phyloP scores from a whole-genome alignment of 2,329 filamentous ascomycete genomes.

The Aureobasidium sp. region DNA sequence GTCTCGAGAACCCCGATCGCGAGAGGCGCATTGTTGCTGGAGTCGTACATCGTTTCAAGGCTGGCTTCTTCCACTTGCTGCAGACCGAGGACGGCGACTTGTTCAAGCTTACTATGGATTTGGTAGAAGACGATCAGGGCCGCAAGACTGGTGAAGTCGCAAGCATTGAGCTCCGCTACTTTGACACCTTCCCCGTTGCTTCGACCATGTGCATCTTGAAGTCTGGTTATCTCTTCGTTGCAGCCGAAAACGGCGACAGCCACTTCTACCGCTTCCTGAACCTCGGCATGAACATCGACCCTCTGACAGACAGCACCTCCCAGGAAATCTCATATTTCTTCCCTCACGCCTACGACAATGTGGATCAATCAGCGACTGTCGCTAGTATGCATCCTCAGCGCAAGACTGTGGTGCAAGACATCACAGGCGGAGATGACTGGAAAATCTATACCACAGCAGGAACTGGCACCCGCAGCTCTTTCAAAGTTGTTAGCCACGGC shows the following conservation, averaged over 20 bases:
- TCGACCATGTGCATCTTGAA: slow-evolving; percentile 87
- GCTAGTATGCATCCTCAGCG: slow-evolving; percentile 86
- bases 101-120: slow-evolving; percentile 92
- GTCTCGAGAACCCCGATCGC: slow-evolving; percentile 84
- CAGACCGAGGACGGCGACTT: slow-evolving; percentile 97
- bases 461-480: slow-evolving; percentile 78
- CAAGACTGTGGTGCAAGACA: slow-evolving; percentile 84
- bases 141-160: slow-evolving; percentile 74
- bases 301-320: slow-evolving; percentile 75
- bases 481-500: slow-evolving; percentile 87
- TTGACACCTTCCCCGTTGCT: slow-evolving; percentile 88
- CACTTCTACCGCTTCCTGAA: slow-evolving; percentile 97
- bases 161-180: slow-evolving; percentile 89
- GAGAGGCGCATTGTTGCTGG: slow-evolving; percentile 83
- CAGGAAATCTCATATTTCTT: slow-evolving; percentile 77
- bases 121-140: slow-evolving; percentile 73
- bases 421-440: slow-evolving; percentile 86
- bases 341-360: slow-evolving; percentile 69
- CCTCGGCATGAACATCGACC: slow-evolving; percentile 85
- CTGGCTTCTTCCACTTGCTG: slow-evolving; percentile 89
- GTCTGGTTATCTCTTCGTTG: slow-evolving; percentile 89
- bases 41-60: slow-evolving; percentile 96
- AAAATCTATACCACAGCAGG: slow-evolving; percentile 94
- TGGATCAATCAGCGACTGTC: slow-evolving; percentile 77
- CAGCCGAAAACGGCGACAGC: slow-evolving; percentile 87